Evolutionary conservation across 768 basidiomycete genomes (phyloP).

Genomic region (Tylopilus plumbeoviolaceoides): DNA sequence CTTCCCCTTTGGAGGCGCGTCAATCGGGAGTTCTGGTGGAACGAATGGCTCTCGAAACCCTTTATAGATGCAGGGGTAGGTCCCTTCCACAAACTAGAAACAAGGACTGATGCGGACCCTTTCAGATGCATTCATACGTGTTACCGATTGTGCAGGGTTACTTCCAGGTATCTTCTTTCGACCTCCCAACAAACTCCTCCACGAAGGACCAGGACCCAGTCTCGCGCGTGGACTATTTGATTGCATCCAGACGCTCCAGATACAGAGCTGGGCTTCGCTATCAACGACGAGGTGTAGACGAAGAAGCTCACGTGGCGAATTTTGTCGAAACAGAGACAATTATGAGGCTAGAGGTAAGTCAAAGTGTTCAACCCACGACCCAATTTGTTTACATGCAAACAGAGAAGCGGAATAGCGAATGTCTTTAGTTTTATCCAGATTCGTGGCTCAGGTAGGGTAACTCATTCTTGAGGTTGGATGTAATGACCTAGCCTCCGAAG

Average conservation of each 20-base stretch:
- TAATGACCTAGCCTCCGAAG: constrained; percentile 36
- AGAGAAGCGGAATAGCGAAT: constrained; percentile 75
- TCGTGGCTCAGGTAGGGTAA: constrained; percentile 73
- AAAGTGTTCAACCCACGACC: not conserved
- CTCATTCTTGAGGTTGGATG: not conserved
- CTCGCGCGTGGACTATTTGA: constrained; percentile 64
- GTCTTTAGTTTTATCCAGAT: constrained; percentile 88
- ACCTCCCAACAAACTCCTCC: constrained; percentile 43
- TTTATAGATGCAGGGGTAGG: constrained; percentile 85
- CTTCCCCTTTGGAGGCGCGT: constrained; percentile 91
- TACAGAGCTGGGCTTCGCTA: constrained; percentile 92
- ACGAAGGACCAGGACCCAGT: constrained; percentile 34
- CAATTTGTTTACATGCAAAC: constrained; percentile 1
- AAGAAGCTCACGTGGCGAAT: constrained; percentile 90
- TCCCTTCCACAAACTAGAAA: constrained; percentile 5
- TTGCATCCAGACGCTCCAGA: constrained; percentile 82
- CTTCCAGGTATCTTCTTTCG: constrained; percentile 72
- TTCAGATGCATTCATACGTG: constrained; percentile 76
- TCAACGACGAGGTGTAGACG: constrained; percentile 92
- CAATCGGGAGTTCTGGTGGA: constrained; percentile 95
- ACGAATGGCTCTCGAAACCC: constrained; percentile 79
- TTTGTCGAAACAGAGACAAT: constrained; percentile 95
- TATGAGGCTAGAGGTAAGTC: constrained; percentile 69
- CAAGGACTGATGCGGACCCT: not conserved
- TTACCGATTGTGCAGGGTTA: constrained; percentile 93